These are phyloP conservation scores for Moesziomyces parantarcticus DNA, from an alignment of 1,284 basidiomycete species.

Conservation along the genomic window DNA sequence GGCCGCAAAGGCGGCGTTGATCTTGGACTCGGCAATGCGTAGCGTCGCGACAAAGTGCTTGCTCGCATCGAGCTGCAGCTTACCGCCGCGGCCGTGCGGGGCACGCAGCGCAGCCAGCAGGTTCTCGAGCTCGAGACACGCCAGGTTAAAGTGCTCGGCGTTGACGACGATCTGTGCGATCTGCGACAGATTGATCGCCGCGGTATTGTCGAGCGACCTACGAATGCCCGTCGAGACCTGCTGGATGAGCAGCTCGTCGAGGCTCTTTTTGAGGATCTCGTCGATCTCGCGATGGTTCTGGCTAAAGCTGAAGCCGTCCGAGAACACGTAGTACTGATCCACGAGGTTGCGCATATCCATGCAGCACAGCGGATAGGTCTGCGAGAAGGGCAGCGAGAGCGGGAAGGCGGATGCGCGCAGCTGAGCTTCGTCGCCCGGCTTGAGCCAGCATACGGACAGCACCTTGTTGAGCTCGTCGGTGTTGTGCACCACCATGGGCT, in stretches of 20 bases:
- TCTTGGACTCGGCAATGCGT: conserved; percentile 78
- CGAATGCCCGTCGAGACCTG: conserved; percentile 84
- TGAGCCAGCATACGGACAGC: conserved; percentile 85
- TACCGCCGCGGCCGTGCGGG: conserved; percentile 80
- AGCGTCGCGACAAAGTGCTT: conserved; percentile 79
- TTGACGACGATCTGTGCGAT: conserved; percentile 94
- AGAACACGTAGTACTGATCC: conserved; percentile 95
- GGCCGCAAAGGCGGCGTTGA: conserved; percentile 83
- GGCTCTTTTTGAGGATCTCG: conserved; percentile 87
- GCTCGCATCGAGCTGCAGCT: conserved; percentile 77
- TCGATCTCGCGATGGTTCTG: conserved; percentile 88
- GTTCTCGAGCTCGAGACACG: conserved; percentile 86
- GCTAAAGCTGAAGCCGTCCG: conserved; percentile 82
- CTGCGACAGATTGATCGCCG: conserved; percentile 80
- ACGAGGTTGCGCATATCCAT: conserved; percentile 94
- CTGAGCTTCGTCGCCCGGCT: conserved; percentile 69
- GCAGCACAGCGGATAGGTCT: conserved; percentile 92
- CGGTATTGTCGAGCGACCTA: conserved; percentile 75
- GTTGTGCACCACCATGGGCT: conserved; percentile 86
- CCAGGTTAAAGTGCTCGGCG: conserved; percentile 88
- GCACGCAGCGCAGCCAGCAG: conserved; percentile 78
- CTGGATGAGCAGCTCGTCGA: conserved; percentile 84
- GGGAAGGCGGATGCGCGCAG: conserved; percentile 72
- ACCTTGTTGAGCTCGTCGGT: conserved; percentile 80
- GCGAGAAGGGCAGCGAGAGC: conserved; percentile 88